These are phyloP conservation scores for Globisporangium lucens DNA, from an alignment of 352 stramenopile genomes.

Conservation along the genomic window DNA sequence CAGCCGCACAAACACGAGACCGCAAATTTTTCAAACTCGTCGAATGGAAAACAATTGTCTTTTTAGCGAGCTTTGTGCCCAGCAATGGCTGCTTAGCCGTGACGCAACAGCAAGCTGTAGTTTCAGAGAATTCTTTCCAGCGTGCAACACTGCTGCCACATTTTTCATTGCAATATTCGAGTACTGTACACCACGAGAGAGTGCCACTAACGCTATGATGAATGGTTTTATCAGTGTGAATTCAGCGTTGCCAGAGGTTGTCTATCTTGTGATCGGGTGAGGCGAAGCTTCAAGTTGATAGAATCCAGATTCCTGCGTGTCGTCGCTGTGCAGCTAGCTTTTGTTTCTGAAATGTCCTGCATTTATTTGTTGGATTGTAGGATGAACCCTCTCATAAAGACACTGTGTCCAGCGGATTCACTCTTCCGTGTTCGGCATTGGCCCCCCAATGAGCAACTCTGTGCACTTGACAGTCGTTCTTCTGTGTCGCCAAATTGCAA, in stretches of 20 bases:
- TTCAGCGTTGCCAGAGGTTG: no score
- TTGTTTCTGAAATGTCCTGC: neutral
- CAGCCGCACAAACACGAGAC: no score
- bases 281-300: neutral
- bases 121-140: neutral
- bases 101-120: no score
- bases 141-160: no score
- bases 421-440: neutral
- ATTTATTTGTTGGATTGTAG: neutral
- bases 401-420: neutral
- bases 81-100: no score
- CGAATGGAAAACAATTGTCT: no score
- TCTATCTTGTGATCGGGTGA: neutral
- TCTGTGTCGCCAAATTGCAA: constrained; percentile 1
- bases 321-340: neutral
- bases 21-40: no score
- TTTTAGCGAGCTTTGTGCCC: no score
- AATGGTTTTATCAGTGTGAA: no score
- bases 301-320: neutral
- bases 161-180: no score
- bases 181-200: no score
- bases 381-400: neutral
- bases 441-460: neutral
- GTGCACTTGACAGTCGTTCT: neutral
- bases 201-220: no score